Conservation (phyloP, 208 protist genomes). For the Wallacemonas sp. region DNA sequence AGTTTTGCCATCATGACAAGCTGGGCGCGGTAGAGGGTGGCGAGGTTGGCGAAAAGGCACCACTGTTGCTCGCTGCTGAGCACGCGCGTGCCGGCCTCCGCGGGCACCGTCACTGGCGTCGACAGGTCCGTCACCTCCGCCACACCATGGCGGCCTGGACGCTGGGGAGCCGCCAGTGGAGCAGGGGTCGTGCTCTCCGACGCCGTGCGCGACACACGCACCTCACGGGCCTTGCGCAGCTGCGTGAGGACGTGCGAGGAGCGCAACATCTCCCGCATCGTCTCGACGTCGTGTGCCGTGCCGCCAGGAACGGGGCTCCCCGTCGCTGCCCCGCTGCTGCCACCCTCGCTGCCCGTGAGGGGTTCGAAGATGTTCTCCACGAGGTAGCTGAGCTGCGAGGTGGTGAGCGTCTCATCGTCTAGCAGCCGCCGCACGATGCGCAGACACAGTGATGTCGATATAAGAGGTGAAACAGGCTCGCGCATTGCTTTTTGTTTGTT, state of each 20-base stretch:
- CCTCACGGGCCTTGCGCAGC: background rate
- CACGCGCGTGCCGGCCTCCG: conserved; percentile 22
- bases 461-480: conserved; percentile 3
- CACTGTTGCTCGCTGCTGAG: conserved; percentile 49
- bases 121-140: background rate
- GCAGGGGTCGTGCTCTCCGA: background rate
- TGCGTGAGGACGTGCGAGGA: background rate
- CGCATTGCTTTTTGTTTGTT: background rate
- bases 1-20: conserved; percentile 47
- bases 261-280: background rate
- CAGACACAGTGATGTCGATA: conserved; percentile 37
- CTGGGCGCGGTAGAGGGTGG: conserved; percentile 54
- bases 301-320: background rate
- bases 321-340: background rate
- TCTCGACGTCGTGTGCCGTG: background rate
- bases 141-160: background rate
- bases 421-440: conserved; percentile 59
- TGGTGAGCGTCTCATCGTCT: conserved; percentile 51
- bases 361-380: conserved; percentile 59
- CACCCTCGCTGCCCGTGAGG: background rate
- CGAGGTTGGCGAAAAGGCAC: conserved; percentile 76
- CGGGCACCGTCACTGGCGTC: background rate
- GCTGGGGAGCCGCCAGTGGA: background rate
- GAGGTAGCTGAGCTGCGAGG: conserved; percentile 67
- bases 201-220: background rate